Evolutionary conservation across 768 basidiomycete species (phyloP), one percentile per base, ranked within the genome.

Genomic region (Collybiopsis luxurians): DNA sequence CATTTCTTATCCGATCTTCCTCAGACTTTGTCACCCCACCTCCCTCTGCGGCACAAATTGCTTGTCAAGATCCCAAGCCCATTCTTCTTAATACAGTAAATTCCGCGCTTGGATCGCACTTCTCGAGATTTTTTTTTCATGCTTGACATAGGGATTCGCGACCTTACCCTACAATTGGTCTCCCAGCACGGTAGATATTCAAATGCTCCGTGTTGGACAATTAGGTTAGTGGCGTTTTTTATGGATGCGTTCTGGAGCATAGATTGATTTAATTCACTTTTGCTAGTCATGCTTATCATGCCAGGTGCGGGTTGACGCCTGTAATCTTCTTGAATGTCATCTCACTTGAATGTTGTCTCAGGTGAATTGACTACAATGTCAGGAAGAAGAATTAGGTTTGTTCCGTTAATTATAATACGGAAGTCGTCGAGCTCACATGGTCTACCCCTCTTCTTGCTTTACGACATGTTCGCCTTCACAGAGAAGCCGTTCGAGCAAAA

Each of bases 311-410:
- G 39, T 15, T 50, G 42, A 34, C n/a, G 73, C 75, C 61, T 65
- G 76, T 51, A 76, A 76, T 9, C 76, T 75, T 3, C 77, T 77
- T 75, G 62, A 30, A 21, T 43, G n/a, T 15, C 6, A 34, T 6
- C 31, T 34, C 13, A 34, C 6, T 34, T 34, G 13, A 13, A 44
- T 21, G 24, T 34, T 45, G 10, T 74, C 26, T 75, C 46, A 73
- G 79, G 88, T 28, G 90, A 92, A 68, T 69, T 90, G 56, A 92
- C 90, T 4, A 92, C 90, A 2, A 92, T 92, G 90, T 78, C 88
- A 38, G 42, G 42, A n/a, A 6, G 42, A 44, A 44, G 42, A 44
- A 44, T 44, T 19, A n/a, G 42, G 42, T 44, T 24, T 24, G 42
- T 44, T 44, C 47, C 47, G 47, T 30, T 24, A 48, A 23, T 30